Evolutionary conservation across 129 eudicot genomes (phyloP).

Genomic region (Scalesia atractyloides): DNA sequence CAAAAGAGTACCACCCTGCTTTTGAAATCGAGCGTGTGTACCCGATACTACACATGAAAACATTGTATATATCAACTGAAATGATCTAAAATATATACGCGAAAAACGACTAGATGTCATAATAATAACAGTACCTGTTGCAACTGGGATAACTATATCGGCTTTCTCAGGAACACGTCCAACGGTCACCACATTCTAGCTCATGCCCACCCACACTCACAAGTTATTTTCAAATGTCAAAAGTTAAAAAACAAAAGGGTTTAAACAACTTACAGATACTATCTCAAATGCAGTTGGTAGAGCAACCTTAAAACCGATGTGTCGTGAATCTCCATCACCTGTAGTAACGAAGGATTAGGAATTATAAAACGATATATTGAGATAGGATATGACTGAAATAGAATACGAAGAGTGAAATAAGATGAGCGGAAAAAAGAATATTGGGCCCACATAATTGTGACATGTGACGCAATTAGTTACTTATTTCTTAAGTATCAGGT

Average conservation of each 20-base stretch:
- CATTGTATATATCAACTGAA: not conserved
- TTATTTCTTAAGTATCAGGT: too few relatives aligned
- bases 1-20: constrained; percentile 64
- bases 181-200: constrained; percentile 61
- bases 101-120: not conserved
- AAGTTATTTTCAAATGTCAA: not conserved
- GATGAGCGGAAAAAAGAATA: too few relatives aligned
- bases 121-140: constrained; percentile 64
- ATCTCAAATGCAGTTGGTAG: constrained; percentile 81
- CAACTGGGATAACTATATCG: constrained; percentile 86
- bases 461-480: too few relatives aligned
- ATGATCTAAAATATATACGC: not conserved
- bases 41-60: constrained; percentile 59
- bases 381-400: too few relatives aligned
- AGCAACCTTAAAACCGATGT: constrained; percentile 76
- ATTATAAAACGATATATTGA: too few relatives aligned
- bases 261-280: constrained; percentile 61
- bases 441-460: too few relatives aligned
- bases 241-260: not conserved
- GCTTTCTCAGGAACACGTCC: constrained; percentile 93
- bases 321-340: constrained; percentile 94
- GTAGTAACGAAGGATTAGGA: not conserved
- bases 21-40: constrained; percentile 70
- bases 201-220: constrained; percentile 4
- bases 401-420: too few relatives aligned